Base-by-base conservation (phyloP, 2,329 filamentous ascomycete genomes). In the Fusarium incarnatum region DNA sequence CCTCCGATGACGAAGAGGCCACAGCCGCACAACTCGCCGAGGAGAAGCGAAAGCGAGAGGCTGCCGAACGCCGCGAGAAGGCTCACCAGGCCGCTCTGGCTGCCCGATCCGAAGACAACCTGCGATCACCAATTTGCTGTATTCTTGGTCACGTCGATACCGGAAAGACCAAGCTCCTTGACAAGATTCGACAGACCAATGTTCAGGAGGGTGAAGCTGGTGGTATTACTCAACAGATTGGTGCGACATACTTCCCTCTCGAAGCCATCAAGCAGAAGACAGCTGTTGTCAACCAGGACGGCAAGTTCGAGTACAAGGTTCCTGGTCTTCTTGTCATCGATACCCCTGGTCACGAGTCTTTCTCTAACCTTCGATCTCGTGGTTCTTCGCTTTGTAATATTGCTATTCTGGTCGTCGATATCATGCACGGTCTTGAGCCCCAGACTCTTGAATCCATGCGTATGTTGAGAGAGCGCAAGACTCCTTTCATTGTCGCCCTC, bases 121-220 rank as follows among this genome's bases (percentile, higher is more conserved):
- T 99, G 60, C 94, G 96, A 62, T 98, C 96, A 42, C 96, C 96
- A 56, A 99, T 99, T 82, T 98, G 96, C 87, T 98, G 95, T 91
- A 99, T 99, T 88, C 89, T 99, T 71, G 96, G 96, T 77, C 96
- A 99, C 89, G 96, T 99, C 88, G 96, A 99, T 90, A 99, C 97
- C 47, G 96, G 96, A 81, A 99, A 99, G 86, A 99, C 96, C n/a
- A 99, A 98, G 85, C 86, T 99, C 69, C 88, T 99, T 62, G 96
- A 99, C 86, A 99, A 99, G 85, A 93, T 99, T 78, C 92, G 96
- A 77, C 94, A 98, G 82, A 98, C 96, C 61, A 98, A 99, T 79
- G 96, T 99, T 37, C 97, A 99, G 79, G 96, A 98, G 83, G 96
- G 96, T 77, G 96, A 99, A 88, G 97, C 96, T 42, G 97, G 96